Base-by-base conservation (phyloP, 768 basidiomycete species). In the Phallus indusiatus region DNA sequence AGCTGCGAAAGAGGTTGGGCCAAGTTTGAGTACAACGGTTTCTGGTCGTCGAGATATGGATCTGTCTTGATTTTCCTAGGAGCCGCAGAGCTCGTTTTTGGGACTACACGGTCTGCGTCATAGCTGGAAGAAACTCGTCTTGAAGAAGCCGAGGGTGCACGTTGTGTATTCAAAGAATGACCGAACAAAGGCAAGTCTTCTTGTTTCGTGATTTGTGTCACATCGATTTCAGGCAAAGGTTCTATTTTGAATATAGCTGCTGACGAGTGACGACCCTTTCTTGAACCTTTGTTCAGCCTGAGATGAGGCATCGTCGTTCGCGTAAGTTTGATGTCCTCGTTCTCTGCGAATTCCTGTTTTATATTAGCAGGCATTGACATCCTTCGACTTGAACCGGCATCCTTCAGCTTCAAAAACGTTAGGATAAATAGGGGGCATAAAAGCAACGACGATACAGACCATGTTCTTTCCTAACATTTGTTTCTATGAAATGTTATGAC, bases 1-100 rank as follows among this genome's bases (percentile, higher is more conserved):
- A 50, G 54, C 6, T 47, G 17, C 47, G 12, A 34, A n/a, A 28
- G 58, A 14, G 33, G 18, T 34, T 4, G 36, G 28, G 2, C 4
- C 28, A 28, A 28, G 28, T 28, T 7, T 28, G 36, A 20, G 53
- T 57, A 53, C 69, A 69, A 22, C 55, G 36, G 52, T 71, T 64
- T 14, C 65, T 60, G 1, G 17, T 62, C 64, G 17, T 62, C 64
- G 50, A 71, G 70, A 6, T 66, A 9, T 71, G 74, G 0, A 33
- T 64, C 62, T 35, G 61, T 54, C 54, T 72, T 71, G 2, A 62
- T 59, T 61, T 72, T 75, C 54, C 63, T 68, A 20, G 62, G 33
- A 35, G 49, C 14, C 11, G 47, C 47, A 34, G 54, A 33, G 18
- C 54, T 63, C 55, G 18, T 54, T 34, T 21, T 47, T 47, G 28